phyloP scores from a whole-genome alignment of 228 moss, liverwort and hornwort species.

The Sphagnum magellanicum region DNA sequence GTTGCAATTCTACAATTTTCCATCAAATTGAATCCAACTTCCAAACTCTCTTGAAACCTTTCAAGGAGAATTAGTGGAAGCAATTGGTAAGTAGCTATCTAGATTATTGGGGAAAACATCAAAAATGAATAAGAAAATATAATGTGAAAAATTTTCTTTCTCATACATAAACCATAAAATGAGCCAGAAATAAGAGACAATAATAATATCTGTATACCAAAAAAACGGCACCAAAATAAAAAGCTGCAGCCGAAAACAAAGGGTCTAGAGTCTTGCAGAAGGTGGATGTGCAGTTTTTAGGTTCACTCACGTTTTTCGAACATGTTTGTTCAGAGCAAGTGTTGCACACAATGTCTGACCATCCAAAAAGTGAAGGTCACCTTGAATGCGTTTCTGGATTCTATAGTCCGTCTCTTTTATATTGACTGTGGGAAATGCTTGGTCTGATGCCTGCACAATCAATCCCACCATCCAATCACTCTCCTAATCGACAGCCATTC shows the following conservation, averaged over 20 bases:
- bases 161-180: background rate
- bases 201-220: no score
- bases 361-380: constrained; percentile 69
- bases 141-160: background rate
- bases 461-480: background rate
- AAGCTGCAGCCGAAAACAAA: no score
- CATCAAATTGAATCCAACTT: background rate
- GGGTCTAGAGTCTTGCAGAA: no score
- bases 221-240: no score
- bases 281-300: background rate
- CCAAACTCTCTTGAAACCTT: background rate
- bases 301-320: constrained; percentile 51
- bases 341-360: constrained; percentile 62
- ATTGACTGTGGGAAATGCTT: constrained; percentile 41
- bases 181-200: background rate
- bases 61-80: background rate
- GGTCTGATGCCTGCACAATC: constrained; percentile 60
- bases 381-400: constrained; percentile 48
- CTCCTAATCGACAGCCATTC: no score
- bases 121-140: background rate
- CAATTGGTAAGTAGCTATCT: background rate
- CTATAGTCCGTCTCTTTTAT: constrained; percentile 59
- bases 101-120: background rate
- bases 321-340: constrained; percentile 73
- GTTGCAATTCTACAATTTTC: background rate